A percentile compares a stretch with the other conserved stretches of the same genome.
Conservation (phyloP, 2,329 filamentous ascomycete genomes). For the Xylaria sp. region DNA sequence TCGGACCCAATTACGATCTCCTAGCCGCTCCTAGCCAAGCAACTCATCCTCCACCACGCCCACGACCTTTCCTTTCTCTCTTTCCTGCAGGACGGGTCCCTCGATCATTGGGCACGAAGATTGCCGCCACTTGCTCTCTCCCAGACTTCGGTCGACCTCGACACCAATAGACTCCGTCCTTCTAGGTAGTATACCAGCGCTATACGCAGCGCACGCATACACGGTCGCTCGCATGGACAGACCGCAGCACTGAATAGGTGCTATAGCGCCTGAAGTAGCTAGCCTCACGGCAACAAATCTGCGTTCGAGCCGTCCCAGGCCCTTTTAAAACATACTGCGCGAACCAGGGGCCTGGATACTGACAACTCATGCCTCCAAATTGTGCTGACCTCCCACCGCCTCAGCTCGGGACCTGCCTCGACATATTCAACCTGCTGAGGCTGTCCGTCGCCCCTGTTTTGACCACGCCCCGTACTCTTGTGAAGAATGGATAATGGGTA, state of each 20-base stretch:
- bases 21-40: constrained; percentile 38
- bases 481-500: constrained; percentile 38
- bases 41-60: constrained; percentile 44
- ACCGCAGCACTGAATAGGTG: constrained; percentile 32
- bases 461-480: constrained; percentile 43
- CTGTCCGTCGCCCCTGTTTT: constrained; percentile 46
- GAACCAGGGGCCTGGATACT: constrained; percentile 40
- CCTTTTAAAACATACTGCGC: constrained; percentile 31
- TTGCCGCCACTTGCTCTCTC: constrained; percentile 43
- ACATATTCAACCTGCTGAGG: constrained; percentile 41
- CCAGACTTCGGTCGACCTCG: constrained; percentile 42
- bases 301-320: not conserved
- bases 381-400: constrained; percentile 45
- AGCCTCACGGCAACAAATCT: constrained; percentile 43
- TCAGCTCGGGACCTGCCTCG: constrained; percentile 37
- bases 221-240: constrained; percentile 34
- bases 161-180: constrained; percentile 31
- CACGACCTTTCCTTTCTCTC: constrained; percentile 45
- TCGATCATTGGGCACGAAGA: constrained; percentile 52
- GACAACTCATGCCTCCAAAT: constrained; percentile 46
- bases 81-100: constrained; percentile 42
- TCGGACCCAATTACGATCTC: constrained; percentile 24
- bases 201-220: too few relatives aligned
- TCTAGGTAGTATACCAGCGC: constrained; percentile 32
- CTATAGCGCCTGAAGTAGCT: constrained; percentile 34